Base-by-base conservation (phyloP, 495 filamentous ascomycete genomes). In the Aspergillus nanangensis region DNA sequence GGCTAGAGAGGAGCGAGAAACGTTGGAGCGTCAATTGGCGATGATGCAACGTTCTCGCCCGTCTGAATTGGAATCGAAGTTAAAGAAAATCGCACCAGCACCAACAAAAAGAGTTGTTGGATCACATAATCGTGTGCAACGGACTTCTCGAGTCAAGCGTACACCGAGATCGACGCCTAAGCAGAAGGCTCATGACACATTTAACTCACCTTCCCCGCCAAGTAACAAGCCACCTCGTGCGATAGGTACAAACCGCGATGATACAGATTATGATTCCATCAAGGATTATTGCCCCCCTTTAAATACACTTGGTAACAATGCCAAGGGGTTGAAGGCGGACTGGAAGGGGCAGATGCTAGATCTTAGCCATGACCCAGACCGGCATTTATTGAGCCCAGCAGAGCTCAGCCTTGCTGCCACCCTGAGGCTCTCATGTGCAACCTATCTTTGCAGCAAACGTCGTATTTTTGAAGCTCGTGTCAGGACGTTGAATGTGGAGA, bases 391-490 rank as follows among this genome's bases (percentile, higher is more conserved):
- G 38, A 87, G 91, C 61, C 75, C 82, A 4, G 83, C 87, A 37
- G 93, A 98, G 68, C 51, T 93, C 45, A 71, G 75, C 35, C 76
- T 96, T 24, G 91, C 90, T 24, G 80, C 84, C 32, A 86, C 80
- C 18, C 79, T 98, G 17, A 81, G 93, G 41, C 79, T 98, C 25
- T 85, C 86, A 51, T 91, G 87, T 58, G 90, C 89, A 21, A 91
- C 88, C 33, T 98, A 98, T 57, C 77, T 98, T 20, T 92, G 88
- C 56, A 93, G 86, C 72, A 98, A 98, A 77, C 83, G 93, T 52
- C 81, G 90, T 25, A 95, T 98, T 65, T 96, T 98, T 58, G 70
- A 84, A 24, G 81, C 80, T 42, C 83, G 88, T 21, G 74, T 89
- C 40, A 79, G 84, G 37, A 79, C 85, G 18, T 67, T 88, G 34